Evolutionary conservation across 345 rosid species (phyloP), one percentile per base, ranked within the genome.

Genomic region (Aquilaria yunnanensis): DNA sequence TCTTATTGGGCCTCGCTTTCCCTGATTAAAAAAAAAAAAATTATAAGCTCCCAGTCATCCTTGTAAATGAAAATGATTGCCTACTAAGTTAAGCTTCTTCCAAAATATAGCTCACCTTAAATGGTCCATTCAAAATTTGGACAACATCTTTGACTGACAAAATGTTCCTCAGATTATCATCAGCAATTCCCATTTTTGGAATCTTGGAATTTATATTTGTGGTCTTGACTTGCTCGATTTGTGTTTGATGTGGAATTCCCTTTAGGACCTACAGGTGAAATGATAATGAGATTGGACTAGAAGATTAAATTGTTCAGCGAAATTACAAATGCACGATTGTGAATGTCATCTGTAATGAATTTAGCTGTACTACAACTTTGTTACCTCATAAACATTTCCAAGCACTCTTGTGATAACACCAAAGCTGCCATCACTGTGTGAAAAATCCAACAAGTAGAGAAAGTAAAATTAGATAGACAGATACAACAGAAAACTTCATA

Each of bases 1-100:
- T 71, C 75, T 90, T 49, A 89, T 96, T 14, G 96, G 91, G 70
- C 97, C 96, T 83, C 84, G 96, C 66, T 86, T 88, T 52, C 94
- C 98, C 96, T 92, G 34, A 65, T 13, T 70, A 34, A 32, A 60
- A 32, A 70, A 12, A 12, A 32, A 53, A 47, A 32, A 55, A 0
- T 23, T 23, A 23, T 23, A 12, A 30, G 41, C 14, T 12, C 14
- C 11, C 23, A 23, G n/a, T 55, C 43, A 30, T 32, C 43, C 14
- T 30, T 55, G n/a, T 3, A 49, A 49, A 29, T 41, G 61, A 41
- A 54, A 56, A 60, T 54, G 54, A 54, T 58, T 49, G 58, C 32
- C 50, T 48, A 10, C n/a, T 33, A 41, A 16, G 34, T 12, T 12
- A 51, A 34, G 45, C 47, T 34, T 62, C 56, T 34, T 71, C 65